Evolutionary conservation across 495 filamentous ascomycete genomes (phyloP).

Genomic region (Tuber calosporum): DNA sequence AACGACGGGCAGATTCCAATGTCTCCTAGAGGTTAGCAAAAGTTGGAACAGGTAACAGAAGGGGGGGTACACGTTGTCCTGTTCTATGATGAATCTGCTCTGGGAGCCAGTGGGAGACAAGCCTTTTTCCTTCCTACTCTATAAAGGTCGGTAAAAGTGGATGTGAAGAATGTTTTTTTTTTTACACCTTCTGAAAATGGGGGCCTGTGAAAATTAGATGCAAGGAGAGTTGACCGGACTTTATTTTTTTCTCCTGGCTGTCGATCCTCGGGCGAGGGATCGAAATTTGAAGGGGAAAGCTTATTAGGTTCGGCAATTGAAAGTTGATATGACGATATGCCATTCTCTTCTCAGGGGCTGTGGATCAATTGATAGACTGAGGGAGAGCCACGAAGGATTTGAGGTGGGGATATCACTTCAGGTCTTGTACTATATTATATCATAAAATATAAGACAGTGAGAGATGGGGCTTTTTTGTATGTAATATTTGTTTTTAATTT

Average conservation of each 20-base stretch:
- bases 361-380: constrained; percentile 2
- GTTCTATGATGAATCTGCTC: neutral
- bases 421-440: constrained; percentile 3
- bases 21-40: neutral
- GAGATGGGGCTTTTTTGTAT: neutral
- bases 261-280: neutral
- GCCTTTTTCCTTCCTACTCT: neutral
- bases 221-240: neutral
- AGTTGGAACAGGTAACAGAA: neutral
- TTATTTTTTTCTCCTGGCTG: neutral
- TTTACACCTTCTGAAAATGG: neutral
- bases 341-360: neutral
- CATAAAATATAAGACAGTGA: neutral
- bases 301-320: constrained; percentile 5
- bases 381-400: neutral
- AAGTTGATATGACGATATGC: neutral
- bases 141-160: neutral
- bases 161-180: neutral
- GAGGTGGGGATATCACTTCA: neutral
- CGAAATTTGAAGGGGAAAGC: neutral
- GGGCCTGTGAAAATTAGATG: neutral
- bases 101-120: neutral
- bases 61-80: constrained; percentile 1
- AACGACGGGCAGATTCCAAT: neutral
- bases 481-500: neutral